Conservation (phyloP, 2,329 filamentous ascomycete species). For the Fusarium sp. region DNA sequence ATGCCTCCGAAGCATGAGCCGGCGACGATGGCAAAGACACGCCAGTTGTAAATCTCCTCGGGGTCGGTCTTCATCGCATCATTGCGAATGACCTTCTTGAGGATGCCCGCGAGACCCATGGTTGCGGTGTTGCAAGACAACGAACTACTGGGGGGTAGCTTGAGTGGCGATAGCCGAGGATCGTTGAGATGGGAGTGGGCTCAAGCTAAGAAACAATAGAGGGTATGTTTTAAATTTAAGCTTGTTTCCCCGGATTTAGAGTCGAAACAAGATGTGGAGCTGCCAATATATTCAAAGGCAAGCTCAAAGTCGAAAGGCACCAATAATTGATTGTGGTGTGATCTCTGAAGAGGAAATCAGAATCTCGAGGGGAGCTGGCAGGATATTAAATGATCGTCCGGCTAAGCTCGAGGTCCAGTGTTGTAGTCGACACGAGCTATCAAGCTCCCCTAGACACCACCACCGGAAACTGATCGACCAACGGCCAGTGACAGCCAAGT, state of each 20-base stretch:
- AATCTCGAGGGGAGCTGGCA: conserved; percentile 28
- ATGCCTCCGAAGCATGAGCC: conserved; percentile 73
- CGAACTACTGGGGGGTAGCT: not conserved
- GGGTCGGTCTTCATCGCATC: conserved; percentile 75
- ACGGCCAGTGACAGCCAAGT: conserved; percentile 15
- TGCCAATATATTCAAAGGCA: not conserved
- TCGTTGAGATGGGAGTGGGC: not conserved
- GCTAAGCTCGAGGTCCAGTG: conserved; percentile 10
- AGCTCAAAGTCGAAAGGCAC: conserved; percentile 9
- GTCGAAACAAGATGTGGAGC: conserved; percentile 11
- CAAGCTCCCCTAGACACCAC: conserved; percentile 13
- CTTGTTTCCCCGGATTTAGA: conserved; percentile 28
- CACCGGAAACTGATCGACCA: conserved; percentile 23
- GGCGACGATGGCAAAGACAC: conserved; percentile 69
- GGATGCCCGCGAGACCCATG: conserved; percentile 55
- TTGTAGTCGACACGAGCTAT: not conserved
- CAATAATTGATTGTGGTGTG: conserved; percentile 17
- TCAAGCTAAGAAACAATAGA: conserved; percentile 2
- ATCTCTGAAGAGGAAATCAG: conserved; percentile 10
- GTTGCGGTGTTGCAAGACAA: conserved; percentile 18
- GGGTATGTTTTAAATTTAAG: conserved; percentile 28
- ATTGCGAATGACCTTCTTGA: conserved; percentile 69
- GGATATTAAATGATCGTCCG: conserved; percentile 38
- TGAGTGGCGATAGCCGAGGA: conserved; percentile 7
- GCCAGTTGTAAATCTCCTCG: conserved; percentile 74